These are phyloP conservation scores for Penicillium maclennaniae DNA, from an alignment of 495 filamentous ascomycete species.

Conservation along the genomic window DNA sequence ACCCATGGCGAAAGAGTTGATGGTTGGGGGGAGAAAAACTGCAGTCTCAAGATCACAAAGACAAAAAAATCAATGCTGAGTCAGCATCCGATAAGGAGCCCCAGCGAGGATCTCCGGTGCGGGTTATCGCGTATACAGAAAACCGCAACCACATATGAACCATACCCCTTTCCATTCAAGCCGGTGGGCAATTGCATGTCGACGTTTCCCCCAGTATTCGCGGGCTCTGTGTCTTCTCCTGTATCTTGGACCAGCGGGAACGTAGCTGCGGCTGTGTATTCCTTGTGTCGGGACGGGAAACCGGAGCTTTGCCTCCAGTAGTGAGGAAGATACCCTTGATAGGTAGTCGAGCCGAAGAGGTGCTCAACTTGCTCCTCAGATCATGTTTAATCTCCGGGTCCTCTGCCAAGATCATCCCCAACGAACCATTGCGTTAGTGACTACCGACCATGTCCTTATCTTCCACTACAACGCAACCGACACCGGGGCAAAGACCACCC, in stretches of 20 bases:
- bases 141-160: background rate
- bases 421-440: conserved; percentile 79
- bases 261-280: background rate
- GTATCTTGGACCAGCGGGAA: background rate
- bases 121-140: background rate
- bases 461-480: conserved; percentile 68
- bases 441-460: conserved; percentile 73
- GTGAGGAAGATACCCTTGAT: background rate
- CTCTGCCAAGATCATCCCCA: conserved; percentile 65
- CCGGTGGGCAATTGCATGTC: background rate
- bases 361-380: conserved; percentile 1
- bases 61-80: conserved; percentile 11
- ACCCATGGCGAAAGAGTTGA: conserved; percentile 52
- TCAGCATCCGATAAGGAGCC: conserved; percentile 11
- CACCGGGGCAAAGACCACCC: conserved; percentile 43
- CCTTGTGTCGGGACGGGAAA: background rate
- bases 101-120: background rate
- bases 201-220: background rate
- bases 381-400: conserved; percentile 42
- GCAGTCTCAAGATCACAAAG: conserved; percentile 1
- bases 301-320: conserved; percentile 7
- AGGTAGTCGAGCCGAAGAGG: background rate
- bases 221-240: background rate
- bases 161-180: background rate
- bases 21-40: background rate